Evolutionary conservation across 345 rosid species (phyloP).

Genomic region (Bretschneidera sinensis): DNA sequence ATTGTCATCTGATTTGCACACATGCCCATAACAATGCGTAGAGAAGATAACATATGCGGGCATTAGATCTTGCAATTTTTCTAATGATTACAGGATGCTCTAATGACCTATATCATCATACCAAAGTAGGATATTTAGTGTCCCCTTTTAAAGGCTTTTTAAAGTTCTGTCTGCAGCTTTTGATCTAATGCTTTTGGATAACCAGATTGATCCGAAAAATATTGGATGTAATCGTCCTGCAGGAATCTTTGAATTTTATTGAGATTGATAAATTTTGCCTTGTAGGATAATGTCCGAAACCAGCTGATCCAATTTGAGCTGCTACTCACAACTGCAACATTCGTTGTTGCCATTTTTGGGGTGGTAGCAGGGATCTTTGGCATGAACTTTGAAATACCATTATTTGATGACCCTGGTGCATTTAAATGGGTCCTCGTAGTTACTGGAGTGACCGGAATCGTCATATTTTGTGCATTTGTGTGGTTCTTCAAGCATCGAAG

Average conservation of each 20-base stretch:
- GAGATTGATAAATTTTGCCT: neutral
- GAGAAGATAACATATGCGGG: neutral
- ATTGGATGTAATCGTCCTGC: too few species aligned
- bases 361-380: slow-evolving; percentile 98
- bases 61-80: neutral
- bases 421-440: slow-evolving; percentile 84
- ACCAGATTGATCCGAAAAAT: too few species aligned
- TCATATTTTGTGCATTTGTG: slow-evolving; percentile 70
- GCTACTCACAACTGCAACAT: slow-evolving; percentile 84
- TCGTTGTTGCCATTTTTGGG: slow-evolving; percentile 93
- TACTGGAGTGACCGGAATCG: slow-evolving; percentile 57
- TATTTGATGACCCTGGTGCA: slow-evolving; percentile 65
- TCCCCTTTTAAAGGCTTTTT: neutral
- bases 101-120: too few species aligned
- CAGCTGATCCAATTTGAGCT: slow-evolving; percentile 97
- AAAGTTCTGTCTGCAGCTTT: neutral
- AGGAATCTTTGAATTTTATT: neutral
- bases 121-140: neutral
- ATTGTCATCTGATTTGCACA: neutral
- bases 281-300: slow-evolving; percentile 94
- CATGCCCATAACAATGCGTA: neutral
- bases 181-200: too few species aligned
- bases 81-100: too few species aligned
- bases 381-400: slow-evolving; percentile 70
- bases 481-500: slow-evolving; percentile 92